Evolutionary conservation across 2,329 filamentous ascomycete genomes (phyloP), one percentile per base, ranked within the genome.

Genomic region (Nectriaceae sp.): DNA sequence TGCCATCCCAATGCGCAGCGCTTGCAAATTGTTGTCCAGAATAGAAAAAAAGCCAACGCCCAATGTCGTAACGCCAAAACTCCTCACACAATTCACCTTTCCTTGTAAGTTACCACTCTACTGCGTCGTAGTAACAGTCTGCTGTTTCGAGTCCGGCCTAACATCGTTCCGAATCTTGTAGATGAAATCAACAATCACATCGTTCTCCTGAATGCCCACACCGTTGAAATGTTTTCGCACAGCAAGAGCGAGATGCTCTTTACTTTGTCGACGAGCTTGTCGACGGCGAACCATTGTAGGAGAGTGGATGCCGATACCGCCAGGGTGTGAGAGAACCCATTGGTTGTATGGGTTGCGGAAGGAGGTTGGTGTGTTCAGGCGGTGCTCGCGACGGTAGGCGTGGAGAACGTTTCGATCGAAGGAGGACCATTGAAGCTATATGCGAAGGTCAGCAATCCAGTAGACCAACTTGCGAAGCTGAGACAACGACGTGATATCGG

Each of bases 161-260:
- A 61, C 48, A 18, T 70, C 65, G 52, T 65, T 66, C 20, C 67
- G 67, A 22, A 89, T 78, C 64, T 84, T 88, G 75, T 90, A 89
- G 52, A 91, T 75, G 65, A 90, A 83, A 55, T 89, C 87, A 47
- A 92, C 87, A 48, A 94, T 87, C 56, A 91, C 85, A 60, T 94
- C 89, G 64, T 86, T 90, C 73, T 95, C 90, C 55, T 85, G 86
- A 35, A 93, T 82, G 15, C 87, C 87, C 56, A 89, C 77, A 26
- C 83, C 84, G 65, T 94, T 94, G 73, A 94, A 94, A 70, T 94
- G 88, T 67, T 90, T 92, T 55, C 89, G 79, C 41, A 92, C 87
- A 2, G 82, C 78, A 56, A 84, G 77, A 8, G 87, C 87, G 46
- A 95, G 75, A 56, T 88, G 80, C 31, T 90, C 85, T 65, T 88